These are phyloP conservation scores for Saturnispora dispora DNA, from an alignment of 805 yeast genomes.

Conservation along the genomic window DNA sequence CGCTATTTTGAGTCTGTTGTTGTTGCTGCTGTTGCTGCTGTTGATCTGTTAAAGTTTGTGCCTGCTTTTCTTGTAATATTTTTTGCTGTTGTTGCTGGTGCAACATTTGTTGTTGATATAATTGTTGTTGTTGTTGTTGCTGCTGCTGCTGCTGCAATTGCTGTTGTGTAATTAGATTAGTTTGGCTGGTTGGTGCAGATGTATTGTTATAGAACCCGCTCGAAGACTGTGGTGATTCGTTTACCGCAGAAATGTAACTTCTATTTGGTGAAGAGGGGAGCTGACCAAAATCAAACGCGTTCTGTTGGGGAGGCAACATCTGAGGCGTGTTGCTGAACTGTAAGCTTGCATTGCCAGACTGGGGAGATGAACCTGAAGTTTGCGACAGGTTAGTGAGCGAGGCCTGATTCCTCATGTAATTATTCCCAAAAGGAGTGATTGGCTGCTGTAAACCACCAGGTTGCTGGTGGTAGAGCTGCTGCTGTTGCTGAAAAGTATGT, in stretches of 20 bases:
- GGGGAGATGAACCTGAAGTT: not conserved
- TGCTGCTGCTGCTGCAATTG: constrained; percentile 26
- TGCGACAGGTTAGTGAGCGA: not conserved
- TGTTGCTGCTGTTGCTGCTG: not conserved
- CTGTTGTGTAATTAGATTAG: constrained; percentile 17
- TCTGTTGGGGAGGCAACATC: constrained; percentile 1
- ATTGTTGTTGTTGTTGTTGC: constrained; percentile 7
- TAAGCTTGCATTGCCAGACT: not conserved
- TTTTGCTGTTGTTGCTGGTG: constrained; percentile 14
- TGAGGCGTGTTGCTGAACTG: not conserved
- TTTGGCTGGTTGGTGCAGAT: not conserved
- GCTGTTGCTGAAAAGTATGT: constrained; percentile 11
- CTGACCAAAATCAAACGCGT: not conserved
- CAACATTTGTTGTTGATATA: not conserved
- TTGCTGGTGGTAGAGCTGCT: constrained; percentile 15
- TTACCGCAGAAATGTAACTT: not conserved
- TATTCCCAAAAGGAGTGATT: constrained; percentile 26
- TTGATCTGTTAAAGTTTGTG: not conserved
- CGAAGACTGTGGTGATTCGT: not conserved
- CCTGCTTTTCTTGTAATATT: constrained; percentile 16
- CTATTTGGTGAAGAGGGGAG: not conserved
- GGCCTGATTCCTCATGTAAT: constrained; percentile 15
- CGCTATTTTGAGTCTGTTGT: constrained; percentile 14
- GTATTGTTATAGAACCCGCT: not conserved
- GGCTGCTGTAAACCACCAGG: constrained; percentile 17